These are phyloP conservation scores for Extremus antarcticus DNA, from an alignment of 495 filamentous ascomycete species.

Conservation along the genomic window DNA sequence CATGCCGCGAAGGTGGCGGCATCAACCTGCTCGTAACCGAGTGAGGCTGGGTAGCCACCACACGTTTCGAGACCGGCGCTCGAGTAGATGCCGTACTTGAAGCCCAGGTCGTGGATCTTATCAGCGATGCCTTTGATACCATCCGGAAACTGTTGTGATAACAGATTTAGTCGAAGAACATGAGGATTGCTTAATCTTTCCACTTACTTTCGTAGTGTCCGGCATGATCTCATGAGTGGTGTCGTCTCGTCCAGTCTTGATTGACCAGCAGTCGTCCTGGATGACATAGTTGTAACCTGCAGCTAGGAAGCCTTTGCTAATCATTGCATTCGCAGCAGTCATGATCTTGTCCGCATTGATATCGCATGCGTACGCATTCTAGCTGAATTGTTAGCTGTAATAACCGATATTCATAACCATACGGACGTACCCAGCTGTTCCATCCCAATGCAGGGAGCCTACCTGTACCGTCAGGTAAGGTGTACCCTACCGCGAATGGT, in stretches of 20 bases:
- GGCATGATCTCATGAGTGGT: not conserved
- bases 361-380: slow-evolving; percentile 35
- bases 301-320: slow-evolving; percentile 26
- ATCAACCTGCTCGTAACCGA: slow-evolving; percentile 53
- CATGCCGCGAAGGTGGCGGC: slow-evolving; percentile 51
- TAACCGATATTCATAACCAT: not conserved
- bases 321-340: slow-evolving; percentile 21
- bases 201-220: slow-evolving; percentile 9
- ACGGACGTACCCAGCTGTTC: slow-evolving; percentile 33
- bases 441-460: slow-evolving; percentile 48
- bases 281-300: slow-evolving; percentile 29
- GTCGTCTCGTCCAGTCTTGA: not conserved
- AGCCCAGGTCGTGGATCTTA: slow-evolving; percentile 25
- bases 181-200: slow-evolving; percentile 30
- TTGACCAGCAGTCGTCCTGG: slow-evolving; percentile 28
- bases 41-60: slow-evolving; percentile 48
- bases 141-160: slow-evolving; percentile 23
- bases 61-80: slow-evolving; percentile 52
- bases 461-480: slow-evolving; percentile 24
- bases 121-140: slow-evolving; percentile 24
- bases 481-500: not conserved
- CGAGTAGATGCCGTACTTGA: slow-evolving; percentile 30
- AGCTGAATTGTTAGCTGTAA: slow-evolving; percentile 13
- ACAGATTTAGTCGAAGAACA: not conserved
- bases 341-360: slow-evolving; percentile 26